phyloP scores from a whole-genome alignment of 2,329 filamentous ascomycete genomes.

The Meredithiella fracta region DNA sequence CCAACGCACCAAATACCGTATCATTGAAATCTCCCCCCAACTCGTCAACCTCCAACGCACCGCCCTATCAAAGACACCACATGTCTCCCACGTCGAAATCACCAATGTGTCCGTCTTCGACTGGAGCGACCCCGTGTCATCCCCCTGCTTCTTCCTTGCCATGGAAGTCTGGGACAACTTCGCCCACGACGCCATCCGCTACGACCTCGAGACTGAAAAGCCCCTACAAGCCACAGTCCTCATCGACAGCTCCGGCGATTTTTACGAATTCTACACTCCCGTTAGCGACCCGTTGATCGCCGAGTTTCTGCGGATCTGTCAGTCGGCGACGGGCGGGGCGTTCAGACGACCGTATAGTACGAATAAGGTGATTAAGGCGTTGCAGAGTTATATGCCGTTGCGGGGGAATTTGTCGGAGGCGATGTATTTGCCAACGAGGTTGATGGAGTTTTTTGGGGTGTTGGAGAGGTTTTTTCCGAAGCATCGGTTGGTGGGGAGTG shows the following conservation, averaged over 20 bases:
- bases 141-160: slow-evolving; percentile 91
- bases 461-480: slow-evolving; percentile 76
- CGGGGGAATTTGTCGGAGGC: slow-evolving; percentile 60
- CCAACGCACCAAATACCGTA: slow-evolving; percentile 77
- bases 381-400: slow-evolving; percentile 52
- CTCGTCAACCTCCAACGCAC: slow-evolving; percentile 63
- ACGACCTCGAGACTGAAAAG: slow-evolving; percentile 47
- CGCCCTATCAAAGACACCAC: slow-evolving; percentile 52
- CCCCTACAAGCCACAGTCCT: slow-evolving; percentile 81
- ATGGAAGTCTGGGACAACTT: slow-evolving; percentile 99
- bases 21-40: slow-evolving; percentile 83
- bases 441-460: slow-evolving; percentile 95
- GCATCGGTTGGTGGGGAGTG: slow-evolving; percentile 74
- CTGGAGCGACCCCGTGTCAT: slow-evolving; percentile 75
- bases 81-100: slow-evolving; percentile 77
- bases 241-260: slow-evolving; percentile 70
- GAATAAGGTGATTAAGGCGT: slow-evolving; percentile 38
- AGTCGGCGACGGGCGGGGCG: slow-evolving; percentile 52
- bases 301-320: slow-evolving; percentile 69
- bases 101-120: slow-evolving; percentile 92
- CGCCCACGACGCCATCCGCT: slow-evolving; percentile 83
- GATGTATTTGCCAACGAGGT: slow-evolving; percentile 83
- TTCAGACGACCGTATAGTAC: slow-evolving; percentile 45
- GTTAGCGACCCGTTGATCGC: slow-evolving; percentile 66
- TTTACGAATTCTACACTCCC: slow-evolving; percentile 83